Evolutionary conservation across 208 protist species (phyloP), one percentile per base, ranked within the genome.

Genomic region (Leishmania gerbilli): DNA sequence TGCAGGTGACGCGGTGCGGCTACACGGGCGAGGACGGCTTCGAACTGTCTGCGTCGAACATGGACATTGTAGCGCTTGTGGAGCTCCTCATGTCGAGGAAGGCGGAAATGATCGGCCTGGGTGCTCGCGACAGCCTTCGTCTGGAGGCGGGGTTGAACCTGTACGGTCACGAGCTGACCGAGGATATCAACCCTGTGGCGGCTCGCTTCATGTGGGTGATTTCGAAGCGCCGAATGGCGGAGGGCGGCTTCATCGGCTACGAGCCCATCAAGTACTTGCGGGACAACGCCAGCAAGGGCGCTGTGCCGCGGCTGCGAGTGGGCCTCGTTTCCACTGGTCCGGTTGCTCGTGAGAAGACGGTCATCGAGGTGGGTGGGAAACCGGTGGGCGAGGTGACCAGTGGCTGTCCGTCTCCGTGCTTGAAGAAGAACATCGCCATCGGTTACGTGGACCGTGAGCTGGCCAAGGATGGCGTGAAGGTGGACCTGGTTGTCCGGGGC

Each of bases 11-110:
- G 3, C 92, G 98, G 74, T 99, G 94, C 89, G 98, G 99, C 51
- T 99, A 99, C 91, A 99, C 99, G 15, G 99, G 99, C 72, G 99
- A 99, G 88, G 99, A 99, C 88, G 99, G 99, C 51, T 99, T 99
- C 84, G 99, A 99, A 88, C 98, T 99, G 49, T 82, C 89, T 1
- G 91, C 93, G n/a, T 56, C 47, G 15, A 69, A 87, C 47, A 82
- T 85, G 34, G 67, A 98, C 21, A 90, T 81, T 45, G 58, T 76
- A 21, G 40, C 82, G 24, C 76, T 99, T 13, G 89, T 89, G 34
- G 87, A 94, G 74, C 69, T 93, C 19, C 88, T 98, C 24, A 51
- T 95, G 42, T 82, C 91, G 34, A 77, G 84, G 47, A 85, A 84
- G 21, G 89, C 88, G 19, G 76, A 92, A 55, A 79, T 96, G 47